Base-by-base conservation (phyloP, 192 early-diverging fungal species). In the Chytriomyces sp. region DNA sequence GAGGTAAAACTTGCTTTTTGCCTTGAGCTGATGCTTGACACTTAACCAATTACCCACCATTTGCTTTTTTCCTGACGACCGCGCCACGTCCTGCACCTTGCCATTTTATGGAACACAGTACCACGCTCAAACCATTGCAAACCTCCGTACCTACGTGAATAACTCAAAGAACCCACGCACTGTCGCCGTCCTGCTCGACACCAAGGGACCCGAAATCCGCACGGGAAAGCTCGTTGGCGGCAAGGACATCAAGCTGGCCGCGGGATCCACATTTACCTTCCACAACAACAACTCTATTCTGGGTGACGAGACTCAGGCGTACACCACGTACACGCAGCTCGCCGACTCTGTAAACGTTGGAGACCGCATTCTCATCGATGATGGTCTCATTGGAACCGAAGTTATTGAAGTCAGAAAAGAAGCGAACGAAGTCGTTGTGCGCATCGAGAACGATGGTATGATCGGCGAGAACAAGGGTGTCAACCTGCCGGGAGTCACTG, bases 381-480 rank as follows among this genome's bases (percentile, higher is more conserved):
- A 86, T 61, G 85, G 85, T 28, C 73, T 84, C 22, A 84, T 86
- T 59, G 82, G 82, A 38, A 81, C 82, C 73, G 37, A 52, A 7
- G 85, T 86, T 37, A 28, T 71, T 17, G 63, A 64, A 22, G 74
- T 80, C 28, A 34, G 80, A 57, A 26, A 44, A 8, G 72, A 76
- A 10, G 69, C 66, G n/a, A 56, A 62, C 34, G 62, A 75, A 52
- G 85, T 86, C 36, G 37, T 65, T 30, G 83, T 79, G 59, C 67
- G 54, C n/a, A 52, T 85, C n/a, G 80, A 85, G 72, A 96, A 96
- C 81, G 89, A 92, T 76, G 95, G 95, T 59, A 86, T 86, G 69
- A 85, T 99, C 40, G 91, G 92, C 73, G 91, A 90, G 68, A 93
- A 90, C 77, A 99, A 99, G 84, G 95, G 95, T 75, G 93, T 99